Evolutionary conservation across 148 eudicot species (phyloP).

Genomic region (Polygonum aviculare): DNA sequence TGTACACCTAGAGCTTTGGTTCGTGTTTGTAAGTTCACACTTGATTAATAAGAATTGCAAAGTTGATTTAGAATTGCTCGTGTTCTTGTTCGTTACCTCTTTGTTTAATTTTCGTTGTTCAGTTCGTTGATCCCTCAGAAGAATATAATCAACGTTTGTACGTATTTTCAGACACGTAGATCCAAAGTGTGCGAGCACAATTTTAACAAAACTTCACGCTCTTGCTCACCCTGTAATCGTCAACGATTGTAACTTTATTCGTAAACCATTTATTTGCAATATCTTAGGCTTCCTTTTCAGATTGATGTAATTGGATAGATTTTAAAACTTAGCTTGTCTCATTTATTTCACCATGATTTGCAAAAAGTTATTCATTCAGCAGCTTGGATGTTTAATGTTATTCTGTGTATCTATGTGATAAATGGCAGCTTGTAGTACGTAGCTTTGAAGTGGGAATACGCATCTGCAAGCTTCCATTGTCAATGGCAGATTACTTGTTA

Average conservation of each 20-base stretch:
- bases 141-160: too few species aligned
- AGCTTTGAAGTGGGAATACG: not conserved
- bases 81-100: too few species aligned
- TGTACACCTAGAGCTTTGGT: too few species aligned
- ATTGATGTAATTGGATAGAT: not conserved
- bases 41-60: too few species aligned
- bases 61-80: too few species aligned
- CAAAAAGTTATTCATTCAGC: not conserved
- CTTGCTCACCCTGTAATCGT: not conserved
- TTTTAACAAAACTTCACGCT: too few species aligned
- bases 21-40: too few species aligned
- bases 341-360: not conserved
- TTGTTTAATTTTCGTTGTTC: too few species aligned
- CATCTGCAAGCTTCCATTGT: not conserved
- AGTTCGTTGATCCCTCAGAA: too few species aligned
- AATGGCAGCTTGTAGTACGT: constrained; percentile 1
- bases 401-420: not conserved
- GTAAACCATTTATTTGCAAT: not conserved
- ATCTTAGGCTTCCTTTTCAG: not conserved
- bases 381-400: not conserved
- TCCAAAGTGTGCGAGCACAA: too few species aligned
- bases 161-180: too few species aligned
- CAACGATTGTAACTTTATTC: not conserved
- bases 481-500: not conserved
- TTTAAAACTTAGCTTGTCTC: not conserved